phyloP scores from a whole-genome alignment of 768 basidiomycete species.

The Cystobasidium tubakii region DNA sequence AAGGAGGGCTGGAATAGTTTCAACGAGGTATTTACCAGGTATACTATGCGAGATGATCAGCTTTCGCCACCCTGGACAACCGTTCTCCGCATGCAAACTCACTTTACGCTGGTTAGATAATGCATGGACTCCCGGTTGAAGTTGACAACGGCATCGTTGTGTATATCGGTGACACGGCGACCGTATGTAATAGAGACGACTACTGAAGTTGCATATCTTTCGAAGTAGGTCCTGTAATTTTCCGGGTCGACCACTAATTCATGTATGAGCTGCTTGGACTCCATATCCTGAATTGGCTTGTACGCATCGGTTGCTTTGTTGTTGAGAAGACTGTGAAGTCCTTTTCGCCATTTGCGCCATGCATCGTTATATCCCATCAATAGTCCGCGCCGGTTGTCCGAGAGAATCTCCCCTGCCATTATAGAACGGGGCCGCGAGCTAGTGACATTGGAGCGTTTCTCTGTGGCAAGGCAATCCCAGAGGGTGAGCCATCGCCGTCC shows the following conservation, averaged over 20 bases:
- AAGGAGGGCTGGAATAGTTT: slow-evolving; percentile 40
- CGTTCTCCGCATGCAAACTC: no score
- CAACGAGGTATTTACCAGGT: slow-evolving; percentile 42
- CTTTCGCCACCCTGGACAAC: no score
- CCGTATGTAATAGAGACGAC: slow-evolving; percentile 40
- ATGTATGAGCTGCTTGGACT: slow-evolving; percentile 41
- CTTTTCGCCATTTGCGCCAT: slow-evolving; percentile 42
- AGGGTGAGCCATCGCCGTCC: no score
- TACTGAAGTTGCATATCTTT: slow-evolving; percentile 40
- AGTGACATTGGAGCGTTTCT: slow-evolving; percentile 32
- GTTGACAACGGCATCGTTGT: slow-evolving; percentile 37
- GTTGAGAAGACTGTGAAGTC: slow-evolving; percentile 34
- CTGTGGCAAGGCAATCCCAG: background rate
- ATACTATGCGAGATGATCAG: slow-evolving; percentile 27
- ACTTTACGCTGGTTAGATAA: slow-evolving; percentile 38
- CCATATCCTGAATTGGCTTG: slow-evolving; percentile 43
- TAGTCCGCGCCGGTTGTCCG: slow-evolving; percentile 36
- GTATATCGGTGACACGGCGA: slow-evolving; percentile 35
- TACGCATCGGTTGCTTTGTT: slow-evolving; percentile 40
- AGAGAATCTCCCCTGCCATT: slow-evolving; percentile 40
- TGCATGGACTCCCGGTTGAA: slow-evolving; percentile 37
- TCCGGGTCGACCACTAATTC: slow-evolving; percentile 38
- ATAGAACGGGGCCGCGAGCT: slow-evolving; percentile 42
- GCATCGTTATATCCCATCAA: slow-evolving; percentile 34
- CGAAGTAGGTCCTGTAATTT: slow-evolving; percentile 37